Evolutionary conservation across 129 eudicot genomes (phyloP).

Genomic region (Saussurea involucrata): DNA sequence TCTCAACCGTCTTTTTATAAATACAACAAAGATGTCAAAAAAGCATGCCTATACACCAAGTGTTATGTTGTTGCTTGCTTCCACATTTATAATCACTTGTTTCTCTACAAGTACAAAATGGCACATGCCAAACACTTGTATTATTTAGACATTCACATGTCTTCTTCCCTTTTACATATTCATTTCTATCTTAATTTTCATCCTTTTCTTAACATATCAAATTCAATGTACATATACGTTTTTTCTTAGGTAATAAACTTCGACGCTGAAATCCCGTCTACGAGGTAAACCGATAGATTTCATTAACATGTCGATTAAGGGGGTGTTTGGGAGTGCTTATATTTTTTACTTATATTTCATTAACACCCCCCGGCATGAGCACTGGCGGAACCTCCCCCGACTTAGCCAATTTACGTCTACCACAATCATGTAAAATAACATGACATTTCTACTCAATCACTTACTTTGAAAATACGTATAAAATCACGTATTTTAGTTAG

Average conservation of each 20-base stretch:
- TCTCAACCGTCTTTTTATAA: conserved; percentile 21
- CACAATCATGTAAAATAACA: too few species aligned
- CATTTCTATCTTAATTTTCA: neutral
- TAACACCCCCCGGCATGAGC: too few species aligned
- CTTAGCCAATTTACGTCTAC: too few species aligned
- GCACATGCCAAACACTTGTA: conserved; percentile 34
- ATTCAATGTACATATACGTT: neutral
- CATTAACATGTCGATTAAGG: too few species aligned
- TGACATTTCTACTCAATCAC: too few species aligned
- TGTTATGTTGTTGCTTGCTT: conserved; percentile 32
- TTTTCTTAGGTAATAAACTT: neutral
- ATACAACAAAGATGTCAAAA: conserved; percentile 39
- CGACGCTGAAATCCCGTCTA: too few species aligned
- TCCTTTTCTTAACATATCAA: neutral
- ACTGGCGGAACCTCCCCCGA: too few species aligned
- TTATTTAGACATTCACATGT: conserved; percentile 29
- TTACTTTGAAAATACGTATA: too few species aligned
- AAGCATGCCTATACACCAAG: conserved; percentile 31
- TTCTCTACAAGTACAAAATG: conserved; percentile 32
- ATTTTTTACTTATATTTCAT: too few species aligned
- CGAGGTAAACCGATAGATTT: too few species aligned
- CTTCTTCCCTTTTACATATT: conserved; percentile 11
- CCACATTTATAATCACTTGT: conserved; percentile 34
- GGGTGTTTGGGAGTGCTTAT: too few species aligned
- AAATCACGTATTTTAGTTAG: too few species aligned